Base-by-base conservation (phyloP, 495 filamentous ascomycete species). In the Neurospora sp. region DNA sequence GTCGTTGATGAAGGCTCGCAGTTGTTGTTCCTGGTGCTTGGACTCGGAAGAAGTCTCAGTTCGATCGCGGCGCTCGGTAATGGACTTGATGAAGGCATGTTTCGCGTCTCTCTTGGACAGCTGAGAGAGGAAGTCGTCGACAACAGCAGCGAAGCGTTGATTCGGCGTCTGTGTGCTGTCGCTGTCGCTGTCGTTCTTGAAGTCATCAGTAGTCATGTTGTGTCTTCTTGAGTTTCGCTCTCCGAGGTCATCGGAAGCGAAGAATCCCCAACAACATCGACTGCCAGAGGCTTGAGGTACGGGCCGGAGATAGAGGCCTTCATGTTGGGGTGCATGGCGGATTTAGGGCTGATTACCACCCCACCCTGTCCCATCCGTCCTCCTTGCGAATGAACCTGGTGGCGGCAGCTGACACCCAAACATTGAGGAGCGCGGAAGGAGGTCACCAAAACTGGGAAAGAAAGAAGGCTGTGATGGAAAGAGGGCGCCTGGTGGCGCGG, bases 41-140 rank as follows among this genome's bases (percentile, higher is more conserved):
- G 44, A 48, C 4, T 23, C n/a, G n/a, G 39, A 31, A 12, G 16
- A 27, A 1, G 14, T 27, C 35, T 72, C 70, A 23, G 16, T 8
- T 38, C 1, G 70, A 18, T 48, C 70, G 23, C 37, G 37, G 0
- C 16, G 41, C 23, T 72, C 40, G 31, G 31, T 72, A 6, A 75
- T 31, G 35, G 35, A 35, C 35, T 35, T 35, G 35, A 35, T 35
- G 35, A 35, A 35, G 35, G 35, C 4, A 35, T 35, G 35, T 5
- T 35, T 35, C 35, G 35, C 35, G 4, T 35, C 35, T 35, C 73
- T 69, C 40, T 70, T 41, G 42, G 62, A 39, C 2, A 75, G 59
- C 44, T 74, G 72, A 0, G 37, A 20, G 14, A 75, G 69, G 41
- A 75, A 74, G 23, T 75, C 72, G 37, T 74, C 74, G 23, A 75